Conservation (phyloP, 1,139 yeast genomes). For the Zhuliangozyma parablackwelliae region DNA sequence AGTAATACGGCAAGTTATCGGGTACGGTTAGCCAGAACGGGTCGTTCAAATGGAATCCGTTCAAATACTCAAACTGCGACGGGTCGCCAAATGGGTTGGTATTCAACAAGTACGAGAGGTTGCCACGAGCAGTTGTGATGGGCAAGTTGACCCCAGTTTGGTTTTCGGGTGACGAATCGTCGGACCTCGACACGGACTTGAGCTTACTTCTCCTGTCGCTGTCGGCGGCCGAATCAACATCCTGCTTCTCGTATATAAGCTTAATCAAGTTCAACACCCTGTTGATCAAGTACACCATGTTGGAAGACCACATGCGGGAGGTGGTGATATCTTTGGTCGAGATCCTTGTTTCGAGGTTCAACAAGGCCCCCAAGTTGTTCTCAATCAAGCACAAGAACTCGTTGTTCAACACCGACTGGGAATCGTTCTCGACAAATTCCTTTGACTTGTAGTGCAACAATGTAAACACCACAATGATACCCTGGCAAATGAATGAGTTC, state of each 20-base stretch:
- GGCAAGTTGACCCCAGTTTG: constrained; percentile 4
- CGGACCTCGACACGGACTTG: background rate
- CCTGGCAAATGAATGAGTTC: constrained; percentile 48
- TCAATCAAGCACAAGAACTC: constrained; percentile 24
- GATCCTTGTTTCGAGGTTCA: constrained; percentile 23
- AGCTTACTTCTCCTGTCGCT: background rate
- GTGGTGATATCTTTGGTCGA: constrained; percentile 14
- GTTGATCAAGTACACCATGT: constrained; percentile 29
- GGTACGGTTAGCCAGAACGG: constrained; percentile 45
- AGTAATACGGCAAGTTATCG: constrained; percentile 35
- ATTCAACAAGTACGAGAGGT: constrained; percentile 7
- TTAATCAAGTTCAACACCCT: constrained; percentile 30
- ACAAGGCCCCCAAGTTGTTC: constrained; percentile 18
- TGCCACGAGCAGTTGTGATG: constrained; percentile 9
- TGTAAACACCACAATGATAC: constrained; percentile 48
- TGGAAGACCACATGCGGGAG: constrained; percentile 35
- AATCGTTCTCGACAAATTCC: constrained; percentile 25
- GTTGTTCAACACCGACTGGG: constrained; percentile 12
- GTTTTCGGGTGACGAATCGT: constrained; percentile 3
- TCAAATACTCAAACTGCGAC: constrained; percentile 10
- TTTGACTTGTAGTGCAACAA: constrained; percentile 40
- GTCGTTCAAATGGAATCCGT: constrained; percentile 30
- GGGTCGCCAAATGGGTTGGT: constrained; percentile 11
- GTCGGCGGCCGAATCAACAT: constrained; percentile 1
- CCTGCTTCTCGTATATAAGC: constrained; percentile 22